Percentiles rank a stretch among this genome's conserved stretches.
Conservation (phyloP, 495 filamentous ascomycete species). For the Hypoxylon subgilvum region DNA sequence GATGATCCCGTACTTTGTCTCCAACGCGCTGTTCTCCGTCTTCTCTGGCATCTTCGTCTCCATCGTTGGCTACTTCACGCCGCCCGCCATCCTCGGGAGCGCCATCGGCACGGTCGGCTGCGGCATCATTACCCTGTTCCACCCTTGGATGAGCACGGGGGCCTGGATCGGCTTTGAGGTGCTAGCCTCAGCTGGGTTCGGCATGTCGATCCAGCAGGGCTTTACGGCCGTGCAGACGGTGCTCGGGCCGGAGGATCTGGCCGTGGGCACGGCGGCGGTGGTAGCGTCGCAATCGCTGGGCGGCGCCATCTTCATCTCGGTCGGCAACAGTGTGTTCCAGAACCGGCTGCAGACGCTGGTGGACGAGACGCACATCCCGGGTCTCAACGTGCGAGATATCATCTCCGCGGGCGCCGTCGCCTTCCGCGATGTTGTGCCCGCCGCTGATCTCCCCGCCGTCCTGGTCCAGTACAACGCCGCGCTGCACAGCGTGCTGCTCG, state of each 20-base stretch:
- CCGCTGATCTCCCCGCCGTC: conserved; percentile 37
- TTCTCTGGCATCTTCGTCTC: conserved; percentile 57
- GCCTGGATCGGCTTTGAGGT: conserved; percentile 70
- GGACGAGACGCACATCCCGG: conserved; percentile 25
- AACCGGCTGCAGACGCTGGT: conserved; percentile 24
- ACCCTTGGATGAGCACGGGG: conserved; percentile 33
- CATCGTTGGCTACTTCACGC: conserved; percentile 67
- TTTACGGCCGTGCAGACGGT: conserved; percentile 61
- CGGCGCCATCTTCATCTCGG: conserved; percentile 63
- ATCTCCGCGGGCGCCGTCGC: conserved; percentile 58
- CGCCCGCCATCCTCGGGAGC: conserved; percentile 65
- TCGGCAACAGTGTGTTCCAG: conserved; percentile 55
- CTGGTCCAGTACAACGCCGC: conserved; percentile 43
- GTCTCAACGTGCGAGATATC: conserved; percentile 40
- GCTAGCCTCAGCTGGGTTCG: conserved; percentile 65
- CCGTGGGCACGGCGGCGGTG: conserved; percentile 62
- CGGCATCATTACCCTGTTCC: conserved; percentile 68
- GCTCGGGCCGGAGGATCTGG: conserved; percentile 54
- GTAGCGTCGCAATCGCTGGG: conserved; percentile 65
- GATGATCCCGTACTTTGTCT: conserved; percentile 69
- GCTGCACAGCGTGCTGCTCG: conserved; percentile 37
- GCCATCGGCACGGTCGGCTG: conserved; percentile 66
- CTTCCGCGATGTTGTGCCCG: conserved; percentile 43
- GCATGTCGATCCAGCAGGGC: conserved; percentile 64
- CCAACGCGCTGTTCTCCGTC: conserved; percentile 63